Base-by-base conservation (phyloP, 345 rosid species). In the Trapa bicornis region DNA sequence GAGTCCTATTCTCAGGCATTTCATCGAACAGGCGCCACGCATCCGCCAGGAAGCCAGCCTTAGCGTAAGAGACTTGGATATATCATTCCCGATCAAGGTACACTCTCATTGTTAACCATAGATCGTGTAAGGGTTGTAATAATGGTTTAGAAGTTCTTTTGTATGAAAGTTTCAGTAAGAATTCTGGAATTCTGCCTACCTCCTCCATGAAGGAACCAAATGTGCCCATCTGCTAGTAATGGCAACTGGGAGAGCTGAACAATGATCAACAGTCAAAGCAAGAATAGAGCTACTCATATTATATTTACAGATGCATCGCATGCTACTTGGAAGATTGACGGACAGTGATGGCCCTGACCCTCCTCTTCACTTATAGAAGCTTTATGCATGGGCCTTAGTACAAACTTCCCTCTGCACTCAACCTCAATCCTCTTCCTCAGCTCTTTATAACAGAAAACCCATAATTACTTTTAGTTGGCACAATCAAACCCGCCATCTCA, bases 1-100 rank as follows among this genome's bases (percentile, higher is more conserved):
- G 16, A 16, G 14, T 5, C 71, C 42, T 78, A 68, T 73, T 75
- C 0, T 79, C 79, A 73, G 85, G 53, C 80, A 85, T 83, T 77
- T 79, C 78, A 77, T 87, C 92, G 65, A 87, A 87, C 82, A 87
- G 61, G n/a, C 70, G 73, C 68, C 80, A 64, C 10, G 84, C 83
- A 68, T 5, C 43, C 73, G 47, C 73, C 29, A 80, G 63, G 15
- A 64, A 77, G 39, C 76, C 76, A 38, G 52, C 42, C 71, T 71
- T 78, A 6, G 33, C 72, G 13, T 78, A 78, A 63, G 35, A 12
- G 69, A 22, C 29, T 22, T 22, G 29, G 29, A 22, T 22, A 22
- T 22, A 22, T 22, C 29, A 22, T 22, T 22, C 29, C n/a, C n/a
- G n/a, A n/a, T n/a, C n/a, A n/a, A n/a, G n/a, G n/a, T n/a, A n/a